Base-by-base conservation (phyloP, 345 rosid genomes). In the Acer saccharum region DNA sequence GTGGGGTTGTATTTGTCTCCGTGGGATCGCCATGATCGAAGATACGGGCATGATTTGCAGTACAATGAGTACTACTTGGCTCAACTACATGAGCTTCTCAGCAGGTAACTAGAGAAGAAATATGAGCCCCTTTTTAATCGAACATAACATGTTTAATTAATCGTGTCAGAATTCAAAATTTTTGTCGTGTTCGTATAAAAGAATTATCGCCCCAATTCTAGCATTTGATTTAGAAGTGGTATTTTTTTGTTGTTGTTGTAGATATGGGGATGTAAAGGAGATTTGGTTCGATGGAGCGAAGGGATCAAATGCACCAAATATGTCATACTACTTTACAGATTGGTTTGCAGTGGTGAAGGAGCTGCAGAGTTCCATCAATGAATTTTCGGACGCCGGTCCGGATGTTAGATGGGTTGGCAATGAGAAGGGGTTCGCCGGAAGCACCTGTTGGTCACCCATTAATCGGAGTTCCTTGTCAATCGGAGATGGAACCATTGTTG, bases 241-340 rank as follows among this genome's bases (percentile, higher is more conserved):
- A 4, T 50, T 8, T 60, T 3, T 25, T 62, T 35, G 1, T 6
- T 63, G 0, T 43, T 43, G 41, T 50, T 27, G n/a, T 39, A 92
- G 96, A 65, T 90, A 92, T 57, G 91, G 87, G n/a, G 75, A 77
- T 23, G 84, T 88, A 50, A 82, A 79, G 57, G 96, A 92, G 86
- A 92, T 92, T 77, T 92, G 96, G 96, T 92, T 92, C 65, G 96
- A 92, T 71, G 96, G 96, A 65, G 88, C 89, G 1, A 92, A 92
- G 72, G 96, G 93, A 1, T 17, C 86, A 0, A 81, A 87, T 55
- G 93, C 88, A 2, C 86, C 87, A 18, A 92, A 92, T 76, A 89
- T 90, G 89, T 78, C 90, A 3, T 92, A 89, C 54, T 81, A 92
- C 71, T 92, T 92, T 77, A 20, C 73, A 1, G 97, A 89, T 12